Base-by-base conservation (phyloP, 2,329 filamentous ascomycete species). In the Diplodia sapinea region DNA sequence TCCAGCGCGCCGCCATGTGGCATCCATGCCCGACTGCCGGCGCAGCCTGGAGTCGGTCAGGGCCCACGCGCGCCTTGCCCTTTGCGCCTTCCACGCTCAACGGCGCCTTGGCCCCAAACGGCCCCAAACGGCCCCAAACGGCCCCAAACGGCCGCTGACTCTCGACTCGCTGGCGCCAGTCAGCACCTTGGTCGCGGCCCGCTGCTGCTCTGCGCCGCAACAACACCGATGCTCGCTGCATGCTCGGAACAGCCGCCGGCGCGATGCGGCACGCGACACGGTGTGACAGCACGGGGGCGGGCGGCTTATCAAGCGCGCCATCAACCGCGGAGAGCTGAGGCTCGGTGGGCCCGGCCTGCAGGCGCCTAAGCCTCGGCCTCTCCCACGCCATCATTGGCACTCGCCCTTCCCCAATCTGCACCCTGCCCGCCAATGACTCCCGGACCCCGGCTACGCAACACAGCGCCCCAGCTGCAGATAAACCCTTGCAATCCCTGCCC, bases 41-140 rank as follows among this genome's bases (percentile, higher is more conserved):
- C 11, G 26, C 57, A 36, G 57, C n/a, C 56, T n/a, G n/a, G n/a
- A n/a, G n/a, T n/a, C n/a, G n/a, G 2, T 23, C 23, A 59, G 36
- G 56, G 56, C 56, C 56, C 56, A 59, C 56, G n/a, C 31, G 54
- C 54, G 56, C 56, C 17, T 59, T 59, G n/a, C 56, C 56, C 36
- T 31, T 47, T 36, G 36, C 23, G 20, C 40, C 36, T 29, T 52
- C 12, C 17, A 20, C 15, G 17, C n/a, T 12, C 15, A 33, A 38
- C 38, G 56, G 56, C 56, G 20, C 15, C 56, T 59, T 59, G 56
- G n/a, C n/a, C n/a, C n/a, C n/a, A n/a, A n/a, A n/a, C n/a, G n/a
- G n/a, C n/a, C n/a, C n/a, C n/a, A n/a, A n/a, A n/a, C n/a, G n/a
- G 56, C 56, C 31, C 8, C 13, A 11, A 36, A 26, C 23, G 23